These are phyloP conservation scores for Mariannaea sp. DNA, from an alignment of 2,329 filamentous ascomycete species.

Conservation along the genomic window DNA sequence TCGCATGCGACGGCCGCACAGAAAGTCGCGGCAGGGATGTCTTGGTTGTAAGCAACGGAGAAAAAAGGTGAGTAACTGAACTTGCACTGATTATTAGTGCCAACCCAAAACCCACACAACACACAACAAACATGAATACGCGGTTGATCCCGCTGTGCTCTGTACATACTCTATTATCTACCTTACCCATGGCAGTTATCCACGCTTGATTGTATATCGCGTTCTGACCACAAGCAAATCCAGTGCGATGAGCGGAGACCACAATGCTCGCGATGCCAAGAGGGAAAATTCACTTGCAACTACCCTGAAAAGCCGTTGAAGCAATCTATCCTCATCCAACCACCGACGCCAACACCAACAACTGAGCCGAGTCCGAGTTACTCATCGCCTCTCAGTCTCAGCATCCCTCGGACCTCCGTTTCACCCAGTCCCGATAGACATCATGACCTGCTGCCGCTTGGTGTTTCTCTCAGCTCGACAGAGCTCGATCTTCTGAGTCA, in stretches of 20 bases:
- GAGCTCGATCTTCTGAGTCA: slow-evolving; percentile 48
- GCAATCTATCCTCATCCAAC: neutral
- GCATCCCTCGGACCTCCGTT: neutral
- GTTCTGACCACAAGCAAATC: neutral
- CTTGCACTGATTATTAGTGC: too few relatives aligned
- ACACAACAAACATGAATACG: too few relatives aligned
- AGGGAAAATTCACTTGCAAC: slow-evolving; percentile 21
- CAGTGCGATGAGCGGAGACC: slow-evolving; percentile 30
- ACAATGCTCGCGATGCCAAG: slow-evolving; percentile 23
- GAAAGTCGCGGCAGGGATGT: slow-evolving; percentile 34
- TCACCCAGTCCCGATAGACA: neutral
- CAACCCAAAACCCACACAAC: too few relatives aligned
- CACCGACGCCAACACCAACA: neutral
- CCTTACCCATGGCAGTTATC: too few relatives aligned
- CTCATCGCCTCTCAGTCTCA: neutral
- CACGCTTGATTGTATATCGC: fast-evolving
- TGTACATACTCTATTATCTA: too few relatives aligned
- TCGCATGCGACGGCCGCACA: slow-evolving; percentile 28
- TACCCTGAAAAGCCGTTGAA: slow-evolving; percentile 13
- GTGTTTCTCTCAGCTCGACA: slow-evolving; percentile 22
- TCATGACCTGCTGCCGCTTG: neutral
- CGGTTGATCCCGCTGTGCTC: too few relatives aligned
- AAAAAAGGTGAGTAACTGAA: slow-evolving; percentile 32
- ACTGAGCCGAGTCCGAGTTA: neutral
- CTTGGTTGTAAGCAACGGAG: slow-evolving; percentile 30